A percentile compares a stretch with the other conserved stretches of the same genome.
Conservation (phyloP, 1,284 basidiomycete genomes). For the Athelia psychrophila region DNA sequence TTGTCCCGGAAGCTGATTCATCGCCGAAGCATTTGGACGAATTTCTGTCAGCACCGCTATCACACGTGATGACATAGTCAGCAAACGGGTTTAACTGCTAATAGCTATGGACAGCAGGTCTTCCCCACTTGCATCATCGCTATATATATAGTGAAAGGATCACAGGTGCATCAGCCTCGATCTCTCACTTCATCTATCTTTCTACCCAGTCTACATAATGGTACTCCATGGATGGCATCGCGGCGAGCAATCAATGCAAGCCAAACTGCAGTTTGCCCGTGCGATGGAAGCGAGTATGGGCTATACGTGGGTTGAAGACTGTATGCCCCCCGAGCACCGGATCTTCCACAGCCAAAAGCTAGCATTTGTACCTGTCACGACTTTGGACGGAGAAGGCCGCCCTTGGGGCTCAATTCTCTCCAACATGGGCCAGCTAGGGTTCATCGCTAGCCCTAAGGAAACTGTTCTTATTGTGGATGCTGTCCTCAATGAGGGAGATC, state of each 20-base stretch:
- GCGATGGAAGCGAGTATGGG: neutral
- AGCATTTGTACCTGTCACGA: slow-evolving; percentile 44
- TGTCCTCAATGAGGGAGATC: slow-evolving; percentile 54
- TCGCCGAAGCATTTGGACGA: too few relatives aligned
- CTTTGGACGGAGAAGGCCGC: slow-evolving; percentile 37
- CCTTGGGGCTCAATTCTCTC: slow-evolving; percentile 49
- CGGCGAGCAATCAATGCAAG: neutral
- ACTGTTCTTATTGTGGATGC: slow-evolving; percentile 41
- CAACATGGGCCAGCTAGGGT: slow-evolving; percentile 39
- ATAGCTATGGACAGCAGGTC: too few relatives aligned
- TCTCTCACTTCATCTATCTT: neutral
- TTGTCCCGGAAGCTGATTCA: too few relatives aligned
- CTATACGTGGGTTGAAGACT: slow-evolving; percentile 8
- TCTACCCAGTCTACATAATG: neutral
- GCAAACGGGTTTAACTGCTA: too few relatives aligned
- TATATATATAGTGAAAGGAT: too few relatives aligned
- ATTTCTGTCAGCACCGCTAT: too few relatives aligned
- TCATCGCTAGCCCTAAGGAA: slow-evolving; percentile 37
- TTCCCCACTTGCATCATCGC: too few relatives aligned
- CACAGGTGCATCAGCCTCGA: too few relatives aligned
- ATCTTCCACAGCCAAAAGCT: slow-evolving; percentile 40
- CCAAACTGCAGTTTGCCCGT: neutral
- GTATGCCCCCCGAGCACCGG: slow-evolving; percentile 41
- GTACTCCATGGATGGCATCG: neutral
- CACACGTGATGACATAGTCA: too few relatives aligned